These are phyloP conservation scores for Lentithecium fluviatile DNA, from an alignment of 495 filamentous ascomycete genomes.

Conservation along the genomic window DNA sequence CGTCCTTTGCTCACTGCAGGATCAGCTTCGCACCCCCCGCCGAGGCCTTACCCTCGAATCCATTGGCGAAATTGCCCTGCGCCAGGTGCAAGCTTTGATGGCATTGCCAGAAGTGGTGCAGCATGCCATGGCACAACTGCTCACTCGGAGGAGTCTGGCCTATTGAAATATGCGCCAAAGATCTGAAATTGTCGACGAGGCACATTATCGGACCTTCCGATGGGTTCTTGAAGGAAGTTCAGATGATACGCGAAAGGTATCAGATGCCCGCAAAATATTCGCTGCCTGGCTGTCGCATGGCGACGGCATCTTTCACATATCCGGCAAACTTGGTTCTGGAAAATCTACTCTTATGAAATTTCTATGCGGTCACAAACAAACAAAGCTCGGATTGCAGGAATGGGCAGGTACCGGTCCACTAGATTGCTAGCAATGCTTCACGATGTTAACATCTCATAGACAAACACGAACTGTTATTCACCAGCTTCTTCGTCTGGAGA, in stretches of 20 bases:
- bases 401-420: not conserved
- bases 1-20: too few relatives aligned
- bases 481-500: not conserved
- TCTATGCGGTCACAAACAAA: not conserved
- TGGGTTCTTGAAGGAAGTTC: not conserved
- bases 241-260: not conserved
- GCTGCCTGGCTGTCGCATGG: not conserved
- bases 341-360: not conserved
- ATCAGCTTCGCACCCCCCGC: too few relatives aligned
- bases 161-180: not conserved
- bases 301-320: not conserved
- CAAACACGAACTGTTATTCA: not conserved
- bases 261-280: not conserved
- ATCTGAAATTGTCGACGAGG: not conserved
- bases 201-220: not conserved
- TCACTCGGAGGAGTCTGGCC: too few relatives aligned
- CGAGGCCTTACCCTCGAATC: too few relatives aligned
- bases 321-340: not conserved
- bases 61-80: too few relatives aligned
- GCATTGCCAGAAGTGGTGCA: too few relatives aligned
- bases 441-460: not conserved
- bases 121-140: too few relatives aligned
- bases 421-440: too few relatives aligned
- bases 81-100: too few relatives aligned
- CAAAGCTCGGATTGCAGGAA: not conserved